phyloP scores from a whole-genome alignment of 257 asterid species.

The Nicotiana attenuata region DNA sequence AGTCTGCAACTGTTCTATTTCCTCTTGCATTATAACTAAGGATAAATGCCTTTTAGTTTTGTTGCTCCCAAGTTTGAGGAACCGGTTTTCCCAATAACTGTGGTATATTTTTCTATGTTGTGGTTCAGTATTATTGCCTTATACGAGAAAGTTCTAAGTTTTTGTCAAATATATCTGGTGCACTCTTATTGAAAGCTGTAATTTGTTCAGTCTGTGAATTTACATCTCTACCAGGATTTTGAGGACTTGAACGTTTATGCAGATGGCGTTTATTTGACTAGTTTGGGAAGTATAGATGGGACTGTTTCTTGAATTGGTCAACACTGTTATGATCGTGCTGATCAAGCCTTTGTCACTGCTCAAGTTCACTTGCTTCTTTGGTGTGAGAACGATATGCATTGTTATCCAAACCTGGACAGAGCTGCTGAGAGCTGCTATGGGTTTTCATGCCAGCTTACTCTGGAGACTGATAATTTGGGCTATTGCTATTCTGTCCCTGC shows the following conservation, averaged over 20 bases:
- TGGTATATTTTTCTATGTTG: neutral
- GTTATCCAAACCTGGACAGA: constrained; percentile 48
- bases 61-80: neutral
- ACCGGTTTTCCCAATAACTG: neutral
- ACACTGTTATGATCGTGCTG: constrained; percentile 23
- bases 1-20: neutral
- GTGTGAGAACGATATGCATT: constrained; percentile 23
- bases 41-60: neutral
- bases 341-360: constrained; percentile 43
- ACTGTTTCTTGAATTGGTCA: constrained; percentile 24
- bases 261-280: constrained; percentile 13
- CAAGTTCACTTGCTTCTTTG: constrained; percentile 33
- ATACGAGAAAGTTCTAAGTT: neutral
- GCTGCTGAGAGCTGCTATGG: constrained; percentile 36
- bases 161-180: neutral
- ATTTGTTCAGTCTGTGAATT: neutral
- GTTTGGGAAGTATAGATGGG: constrained; percentile 22
- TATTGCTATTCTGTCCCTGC: constrained; percentile 42
- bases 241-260: neutral
- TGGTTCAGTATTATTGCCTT: neutral
- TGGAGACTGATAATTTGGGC: constrained; percentile 36
- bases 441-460: constrained; percentile 32
- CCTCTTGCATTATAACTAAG: neutral
- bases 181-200: neutral
- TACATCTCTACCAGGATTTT: neutral